Evolutionary conservation across 495 filamentous ascomycete genomes (phyloP), one percentile per base, ranked within the genome.

Genomic region (Hypoxylon trugodes): DNA sequence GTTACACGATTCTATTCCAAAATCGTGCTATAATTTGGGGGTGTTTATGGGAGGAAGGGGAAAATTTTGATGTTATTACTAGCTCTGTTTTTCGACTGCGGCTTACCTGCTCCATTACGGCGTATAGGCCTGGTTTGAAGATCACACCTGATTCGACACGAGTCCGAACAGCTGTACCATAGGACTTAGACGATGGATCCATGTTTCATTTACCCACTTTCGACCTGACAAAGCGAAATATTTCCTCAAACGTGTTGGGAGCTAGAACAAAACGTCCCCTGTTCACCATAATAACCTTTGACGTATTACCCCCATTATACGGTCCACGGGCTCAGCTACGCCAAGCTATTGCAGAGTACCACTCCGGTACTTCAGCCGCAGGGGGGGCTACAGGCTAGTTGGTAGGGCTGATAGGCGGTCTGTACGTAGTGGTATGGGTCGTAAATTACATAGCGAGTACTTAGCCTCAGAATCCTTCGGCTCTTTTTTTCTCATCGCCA

Each of bases 301-400:
- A 53, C 41, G 42, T 55, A 12, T 30, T 4, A 52, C 21, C 25
- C 50, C 38, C 18, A 30, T 32, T 21, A 49, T 57, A 52, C 35
- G 50, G 55, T 37, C 63, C 63, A 66, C 40, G 63, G 48, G 46
- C 38, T 46, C 37, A 50, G 57, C 45, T 45, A 51, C 18, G 63
- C 63, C 40, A 61, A 66, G 57, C 18, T 41, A 57, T 57, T 42
- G 9, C 43, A 51, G 15, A 36, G 45, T 52, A 35, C 24, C 38
- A 38, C 30, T 24, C 25, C 40, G 37, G 56, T 55, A 37, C 9
- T 16, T 21, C 30, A 60, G 6, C 55, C 49, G 21, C 49, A n/a
- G n/a, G n/a, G n/a, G n/a, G n/a, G n/a, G n/a, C n/a, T n/a, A n/a
- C n/a, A n/a, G n/a, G n/a, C n/a, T n/a, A n/a, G n/a, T n/a, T n/a